Conservation (phyloP, 1,139 yeast genomes). For the Eremothecium gossypii region DNA sequence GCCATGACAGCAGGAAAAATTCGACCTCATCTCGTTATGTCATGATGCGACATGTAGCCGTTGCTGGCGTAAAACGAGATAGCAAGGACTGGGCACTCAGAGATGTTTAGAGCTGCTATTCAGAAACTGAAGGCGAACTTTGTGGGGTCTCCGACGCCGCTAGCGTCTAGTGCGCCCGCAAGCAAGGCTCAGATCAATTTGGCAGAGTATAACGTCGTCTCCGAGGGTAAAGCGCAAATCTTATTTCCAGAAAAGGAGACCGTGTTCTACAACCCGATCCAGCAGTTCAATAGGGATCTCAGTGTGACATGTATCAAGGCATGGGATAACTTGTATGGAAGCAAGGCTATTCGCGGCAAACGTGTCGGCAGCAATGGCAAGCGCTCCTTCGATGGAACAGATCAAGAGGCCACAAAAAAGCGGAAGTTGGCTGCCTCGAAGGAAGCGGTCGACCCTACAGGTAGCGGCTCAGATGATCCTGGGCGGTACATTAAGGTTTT, state of each 20-base stretch:
- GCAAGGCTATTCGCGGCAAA: slow-evolving; percentile 11
- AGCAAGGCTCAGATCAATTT: slow-evolving; percentile 15
- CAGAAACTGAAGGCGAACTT: slow-evolving; percentile 12
- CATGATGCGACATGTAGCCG: too few species aligned
- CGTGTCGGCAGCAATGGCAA: slow-evolving; percentile 11
- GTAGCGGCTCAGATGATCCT: slow-evolving; percentile 7
- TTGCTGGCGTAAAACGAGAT: too few species aligned
- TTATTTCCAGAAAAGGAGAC: slow-evolving; percentile 65
- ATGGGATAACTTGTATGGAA: slow-evolving; percentile 55
- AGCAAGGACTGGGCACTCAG: not conserved
- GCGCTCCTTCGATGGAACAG: slow-evolving; percentile 8
- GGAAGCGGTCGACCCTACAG: slow-evolving; percentile 7
- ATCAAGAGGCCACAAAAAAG: slow-evolving; percentile 19
- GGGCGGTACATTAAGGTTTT: slow-evolving; percentile 51
- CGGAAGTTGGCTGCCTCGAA: slow-evolving; percentile 15
- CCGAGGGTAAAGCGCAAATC: slow-evolving; percentile 76
- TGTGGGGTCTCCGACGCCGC: not conserved
- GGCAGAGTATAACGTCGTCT: slow-evolving; percentile 39
- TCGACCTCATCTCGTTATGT: too few species aligned
- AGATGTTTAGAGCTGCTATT: slow-evolving; percentile 25
- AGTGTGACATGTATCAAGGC: slow-evolving; percentile 81
- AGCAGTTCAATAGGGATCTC: slow-evolving; percentile 89
- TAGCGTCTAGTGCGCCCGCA: not conserved
- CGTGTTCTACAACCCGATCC: slow-evolving; percentile 93
- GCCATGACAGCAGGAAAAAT: too few species aligned